Evolutionary conservation across 2,329 filamentous ascomycete genomes (phyloP).

Genomic region (Phaeosphaeriaceae sp.): DNA sequence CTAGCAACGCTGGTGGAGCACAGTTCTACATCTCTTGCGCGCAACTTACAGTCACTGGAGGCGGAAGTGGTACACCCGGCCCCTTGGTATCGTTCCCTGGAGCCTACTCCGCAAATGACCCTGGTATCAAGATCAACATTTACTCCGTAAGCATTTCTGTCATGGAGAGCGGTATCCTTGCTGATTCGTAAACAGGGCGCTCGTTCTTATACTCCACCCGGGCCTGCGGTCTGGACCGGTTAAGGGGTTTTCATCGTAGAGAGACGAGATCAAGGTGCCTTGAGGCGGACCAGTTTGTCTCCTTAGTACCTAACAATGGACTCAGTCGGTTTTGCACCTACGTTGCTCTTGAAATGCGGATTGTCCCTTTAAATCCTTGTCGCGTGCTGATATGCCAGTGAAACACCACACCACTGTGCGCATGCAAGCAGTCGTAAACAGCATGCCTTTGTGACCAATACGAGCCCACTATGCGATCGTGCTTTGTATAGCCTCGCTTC

Average conservation of each 20-base stretch:
- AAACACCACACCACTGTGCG: too few species aligned
- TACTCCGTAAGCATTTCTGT: slow-evolving; percentile 24
- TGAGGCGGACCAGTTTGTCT: neutral
- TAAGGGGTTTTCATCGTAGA: slow-evolving; percentile 10
- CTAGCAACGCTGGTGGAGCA: slow-evolving; percentile 39
- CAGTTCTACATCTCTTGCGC: slow-evolving; percentile 59
- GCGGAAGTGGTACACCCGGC: slow-evolving; percentile 45
- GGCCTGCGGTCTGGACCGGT: slow-evolving; percentile 40
- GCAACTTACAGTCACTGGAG: slow-evolving; percentile 53
- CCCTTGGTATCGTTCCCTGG: slow-evolving; percentile 54
- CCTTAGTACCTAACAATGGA: neutral
- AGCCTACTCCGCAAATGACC: slow-evolving; percentile 45
- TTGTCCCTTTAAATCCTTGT: too few species aligned
- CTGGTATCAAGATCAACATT: slow-evolving; percentile 44
- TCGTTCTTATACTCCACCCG: slow-evolving; percentile 35
- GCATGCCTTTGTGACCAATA: too few species aligned
- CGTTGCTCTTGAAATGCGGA: too few species aligned
- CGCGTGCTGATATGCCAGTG: too few species aligned
- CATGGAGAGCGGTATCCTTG: neutral
- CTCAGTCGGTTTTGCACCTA: neutral
- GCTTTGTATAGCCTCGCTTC: too few species aligned
- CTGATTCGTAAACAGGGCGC: neutral
- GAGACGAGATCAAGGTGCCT: neutral
- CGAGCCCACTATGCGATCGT: too few species aligned
- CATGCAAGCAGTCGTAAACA: too few species aligned